Base-by-base conservation (phyloP, 2,329 filamentous ascomycete genomes). In the Atkinsonella texensis region DNA sequence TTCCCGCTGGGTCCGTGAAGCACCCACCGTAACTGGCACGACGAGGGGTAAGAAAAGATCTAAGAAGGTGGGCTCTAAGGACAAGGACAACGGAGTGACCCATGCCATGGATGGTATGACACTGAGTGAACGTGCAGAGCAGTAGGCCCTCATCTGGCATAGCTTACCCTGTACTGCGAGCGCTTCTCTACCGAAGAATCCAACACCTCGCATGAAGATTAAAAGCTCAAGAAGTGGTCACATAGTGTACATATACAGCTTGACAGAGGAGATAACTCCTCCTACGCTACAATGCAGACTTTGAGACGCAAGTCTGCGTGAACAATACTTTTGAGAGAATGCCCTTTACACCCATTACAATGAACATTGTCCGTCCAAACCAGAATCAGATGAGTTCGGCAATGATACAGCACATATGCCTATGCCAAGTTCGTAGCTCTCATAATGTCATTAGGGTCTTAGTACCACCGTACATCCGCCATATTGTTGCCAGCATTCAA, bases 1-100 rank as follows among this genome's bases (percentile, higher is more conserved):
- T 53, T 77, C 81, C 0, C 69, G 78, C 42, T 93, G 87, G 87
- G 77, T 91, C 20, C 68, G 69, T 47, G 74, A 83, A 53, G 80
- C 78, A 1, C 80, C 77, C 6, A 54, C 63, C 0, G 66, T 68
- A n/a, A 56, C 63, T 20, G 64, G 65, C 23, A 58, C 20, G 12
- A 4, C 61, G 20, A 70, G 64, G 58, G 69, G 68, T 55, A 74
- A 68, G 63, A 68, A 62, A 57, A 62, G 60, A 15, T 45, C 55
- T 20, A 67, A 60, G 15, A 50, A 38, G 41, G n/a, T 10, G 7
- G 18, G 18, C 32, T 18, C 10, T 8, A 23, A 50, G 15, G 40
- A 43, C 1, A 17, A 44, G 15, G 48, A 41, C 15, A 38, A 38
- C 9, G 35, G 4, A 4, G 28, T 48, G 11, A 33, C 15, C 17